A percentile compares a stretch with the other conserved stretches of the same genome.
Evolutionary conservation across 2,329 filamentous ascomycete species (phyloP).

Genomic region (Colletotrichum siamense): DNA sequence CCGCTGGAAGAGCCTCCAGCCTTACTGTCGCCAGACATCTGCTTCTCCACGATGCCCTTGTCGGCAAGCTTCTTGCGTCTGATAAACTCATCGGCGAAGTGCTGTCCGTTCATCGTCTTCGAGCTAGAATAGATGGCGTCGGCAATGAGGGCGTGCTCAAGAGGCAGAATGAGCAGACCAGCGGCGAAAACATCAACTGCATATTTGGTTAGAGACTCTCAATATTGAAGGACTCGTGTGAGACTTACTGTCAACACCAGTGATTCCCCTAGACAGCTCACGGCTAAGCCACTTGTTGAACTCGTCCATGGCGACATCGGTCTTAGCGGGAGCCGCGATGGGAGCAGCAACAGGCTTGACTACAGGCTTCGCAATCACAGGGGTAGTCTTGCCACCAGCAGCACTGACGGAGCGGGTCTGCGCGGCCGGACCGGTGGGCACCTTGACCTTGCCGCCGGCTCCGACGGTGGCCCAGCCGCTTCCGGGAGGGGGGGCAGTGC

Average conservation of each 20-base stretch:
- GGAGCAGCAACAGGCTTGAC: conserved; percentile 52
- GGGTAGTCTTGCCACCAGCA: conserved; percentile 46
- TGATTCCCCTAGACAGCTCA: conserved; percentile 77
- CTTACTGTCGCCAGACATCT: conserved; percentile 61
- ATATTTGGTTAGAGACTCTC: conserved; percentile 34
- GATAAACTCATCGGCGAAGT: conserved; percentile 94
- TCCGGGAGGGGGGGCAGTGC: conserved; percentile 44
- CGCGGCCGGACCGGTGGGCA: conserved; percentile 64
- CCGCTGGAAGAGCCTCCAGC: conserved; percentile 55
- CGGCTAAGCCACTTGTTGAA: conserved; percentile 91
- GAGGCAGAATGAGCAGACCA: conserved; percentile 75
- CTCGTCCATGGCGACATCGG: conserved; percentile 76
- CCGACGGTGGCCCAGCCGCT: conserved; percentile 93
- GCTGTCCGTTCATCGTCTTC: conserved; percentile 87
- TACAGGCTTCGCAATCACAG: conserved; percentile 56
- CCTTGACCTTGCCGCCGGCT: conserved; percentile 89
- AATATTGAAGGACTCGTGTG: rapidly evolving
- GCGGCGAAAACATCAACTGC: conserved; percentile 82
- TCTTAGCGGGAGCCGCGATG: conserved; percentile 51
- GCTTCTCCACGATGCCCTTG: conserved; percentile 84
- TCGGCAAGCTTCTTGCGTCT: conserved; percentile 92
- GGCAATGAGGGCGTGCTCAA: conserved; percentile 81
- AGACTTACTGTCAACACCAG: conserved; percentile 57
- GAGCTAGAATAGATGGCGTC: conserved; percentile 89
- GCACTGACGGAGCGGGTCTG: conserved; percentile 52